Base-by-base conservation (phyloP, 2,329 filamentous ascomycete genomes). In the Fusarium sp. region DNA sequence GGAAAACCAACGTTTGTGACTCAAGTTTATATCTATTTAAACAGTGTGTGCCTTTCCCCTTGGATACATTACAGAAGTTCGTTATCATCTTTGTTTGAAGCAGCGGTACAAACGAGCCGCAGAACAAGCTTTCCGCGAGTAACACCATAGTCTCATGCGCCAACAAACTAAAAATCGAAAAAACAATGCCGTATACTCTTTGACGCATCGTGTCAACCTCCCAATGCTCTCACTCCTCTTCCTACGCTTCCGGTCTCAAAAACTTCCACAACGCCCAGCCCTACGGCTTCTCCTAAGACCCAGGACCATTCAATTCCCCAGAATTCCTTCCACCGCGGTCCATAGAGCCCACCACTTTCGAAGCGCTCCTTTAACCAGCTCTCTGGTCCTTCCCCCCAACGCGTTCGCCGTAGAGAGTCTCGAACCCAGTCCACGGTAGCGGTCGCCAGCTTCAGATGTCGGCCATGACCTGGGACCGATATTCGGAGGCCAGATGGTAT, bases 201-300 rank as follows among this genome's bases (percentile, higher is more conserved):
- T 47, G 47, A 35, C 47, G n/a, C 50, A 15, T 57, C 22, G 24
- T 31, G 26, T 74, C 48, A 74, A 51, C 61, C 70, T 68, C 79
- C 81, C 63, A 86, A 61, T 56, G 81, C 81, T 72, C 90, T 85
- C 65, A 93, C 87, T 16, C 89, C 92, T 67, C 88, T 85, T 4
- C 92, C 92, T n/a, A 94, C 91, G 75, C 89, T 92, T 20, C 91
- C 86, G 18, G 92, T 95, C 77, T 93, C 89, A 79, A 95, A 95
- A 20, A 93, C 82, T 81, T 95, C 92, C 8, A 94, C 87, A 22
- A 91, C 78, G 3, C 93, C 93, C 33, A 90, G 85, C 0, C 92
- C 93, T 30, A 93, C 85, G 47, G 91, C 92, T 79, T 94, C 92
- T 44, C 88, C 90, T 45, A 95, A 79, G 22, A 93, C 85, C 91